Evolutionary conservation across 2,329 filamentous ascomycete species (phyloP), one percentile per base, ranked within the genome.

Genomic region (Capronia americana): DNA sequence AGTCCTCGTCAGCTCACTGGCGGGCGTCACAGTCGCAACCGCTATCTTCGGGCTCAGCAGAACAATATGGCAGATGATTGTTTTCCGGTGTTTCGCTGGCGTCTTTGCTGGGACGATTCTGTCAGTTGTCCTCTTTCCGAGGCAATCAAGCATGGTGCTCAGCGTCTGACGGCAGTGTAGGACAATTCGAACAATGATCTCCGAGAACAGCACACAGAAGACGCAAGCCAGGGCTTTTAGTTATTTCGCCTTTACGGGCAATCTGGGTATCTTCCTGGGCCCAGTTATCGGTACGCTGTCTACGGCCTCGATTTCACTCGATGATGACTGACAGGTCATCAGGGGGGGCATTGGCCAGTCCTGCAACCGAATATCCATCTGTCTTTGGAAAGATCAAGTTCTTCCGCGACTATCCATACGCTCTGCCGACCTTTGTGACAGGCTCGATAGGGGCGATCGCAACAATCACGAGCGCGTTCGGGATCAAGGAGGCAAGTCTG

Each of bases 151-250:
- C 54, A 41, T 44, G 14, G 2, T 34, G 10, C 34, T 12, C 44
- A 41, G 12, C 38, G n/a, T 34, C 58, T 61, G 7, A 61, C 46
- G 12, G 14, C 20, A 6, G 26, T 20, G 10, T 41, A 70, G 69
- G 23, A 73, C 91, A 5, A 86, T 94, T 63, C 84, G 92, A 30
- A 88, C 91, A 6, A 93, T 94, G 89, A 83, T 94, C 32, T 85
- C 86, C 20, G 92, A 95, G 77, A 87, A 88, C 71, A 90, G 87
- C 75, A 91, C 88, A 0, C 79, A 85, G 4, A 83, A 85, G 68
- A 93, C 88, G 0, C 91, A 93, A 77, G 91, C 91, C 0, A 80
- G 84, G 30, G 87, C 89, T 0, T 95, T 93, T 74, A 88, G 88
- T 73, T 90, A 87, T 81, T 93, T 93, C 74, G 90, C 90, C 10